Base-by-base conservation (phyloP, 2,329 filamentous ascomycete genomes). In the Hirsutella minnesotensis region DNA sequence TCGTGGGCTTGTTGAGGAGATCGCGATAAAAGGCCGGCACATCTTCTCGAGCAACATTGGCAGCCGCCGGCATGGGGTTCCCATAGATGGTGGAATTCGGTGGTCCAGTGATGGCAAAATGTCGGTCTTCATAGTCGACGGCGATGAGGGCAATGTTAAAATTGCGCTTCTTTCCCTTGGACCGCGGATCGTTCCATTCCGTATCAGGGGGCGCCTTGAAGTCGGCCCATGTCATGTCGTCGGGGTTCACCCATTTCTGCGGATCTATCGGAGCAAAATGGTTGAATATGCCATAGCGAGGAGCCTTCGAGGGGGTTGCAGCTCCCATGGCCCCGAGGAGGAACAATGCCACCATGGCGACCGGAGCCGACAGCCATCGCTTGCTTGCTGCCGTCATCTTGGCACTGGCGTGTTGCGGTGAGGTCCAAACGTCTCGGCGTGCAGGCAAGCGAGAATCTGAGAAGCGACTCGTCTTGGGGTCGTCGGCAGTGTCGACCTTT, bases 101-200 rank as follows among this genome's bases (percentile, higher is more conserved):
- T 3, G 61, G 49, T 38, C 65, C 59, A 0, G 68, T 73, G 43
- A 75, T 62, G 20, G 67, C 65, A 50, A 75, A 75, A 2, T 67
- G 61, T 39, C 54, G 54, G 44, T 75, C 69, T 0, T 64, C 54
- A 48, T 73, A 75, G 53, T 75, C 72, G 29, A 75, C 62, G 2
- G 66, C 60, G 21, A 75, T 65, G 46, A 75, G 64, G 5, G 70
- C 72, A 44, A 75, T 75, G 47, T 74, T 73, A 60, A 75, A 75
- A 57, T 75, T 74, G 16, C 70, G 63, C 29, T 57, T 57, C 2
- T 64, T 62, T 8, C 72, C 71, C 44, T 60, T 67, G 29, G 55
- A 58, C 0, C 54, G 51, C 2, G 69, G 60, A 43, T 74, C 64
- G 7, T 58, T 61, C 70, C 70, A 75, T 16, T 60, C 63, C 1